A percentile compares a stretch with the other conserved stretches of the same genome.
These are phyloP conservation scores for Coemansia sp. DNA, from an alignment of 192 early-diverging fungal genomes.

Conservation along the genomic window DNA sequence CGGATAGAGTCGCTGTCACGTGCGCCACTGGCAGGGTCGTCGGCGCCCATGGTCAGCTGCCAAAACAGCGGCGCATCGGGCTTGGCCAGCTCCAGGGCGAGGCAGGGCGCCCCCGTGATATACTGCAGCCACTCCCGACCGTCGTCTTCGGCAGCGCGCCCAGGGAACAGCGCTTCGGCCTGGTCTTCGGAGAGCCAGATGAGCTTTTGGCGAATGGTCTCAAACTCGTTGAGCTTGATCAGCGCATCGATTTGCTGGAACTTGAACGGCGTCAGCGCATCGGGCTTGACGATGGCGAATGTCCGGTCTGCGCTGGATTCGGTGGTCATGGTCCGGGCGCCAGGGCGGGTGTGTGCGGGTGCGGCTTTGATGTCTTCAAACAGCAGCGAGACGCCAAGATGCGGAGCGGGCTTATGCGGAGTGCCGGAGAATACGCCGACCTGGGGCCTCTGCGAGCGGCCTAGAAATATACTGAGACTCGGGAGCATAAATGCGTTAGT, in stretches of 20 bases:
- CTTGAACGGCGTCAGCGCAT: conserved; percentile 56
- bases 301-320: conserved; percentile 45
- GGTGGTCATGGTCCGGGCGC: conserved; percentile 23
- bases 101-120: conserved; percentile 57
- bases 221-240: conserved; percentile 57
- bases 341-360: conserved; percentile 11
- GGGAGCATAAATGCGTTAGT: conserved; percentile 26
- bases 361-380: conserved; percentile 41
- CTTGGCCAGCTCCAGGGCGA: conserved; percentile 60
- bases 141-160: conserved; percentile 42
- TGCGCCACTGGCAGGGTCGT: conserved; percentile 37
- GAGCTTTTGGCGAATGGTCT: conserved; percentile 56
- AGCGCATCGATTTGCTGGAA: conserved; percentile 57
- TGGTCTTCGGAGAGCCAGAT: conserved; percentile 51
- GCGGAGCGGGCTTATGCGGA: conserved; percentile 32
- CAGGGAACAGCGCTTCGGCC: conserved; percentile 48
- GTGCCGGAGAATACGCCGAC: conserved; percentile 36
- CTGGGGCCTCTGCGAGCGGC: conserved; percentile 46
- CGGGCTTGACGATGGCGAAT: conserved; percentile 63
- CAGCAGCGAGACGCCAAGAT: conserved; percentile 41
- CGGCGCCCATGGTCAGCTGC: conserved; percentile 58
- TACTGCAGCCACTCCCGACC: conserved; percentile 46
- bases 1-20: conserved; percentile 56
- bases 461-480: conserved; percentile 41
- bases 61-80: conserved; percentile 54